Percentiles rank a stretch among this genome's conserved stretches.
Conservation (phyloP, 1,284 basidiomycete species). For the Tilletia indica region DNA sequence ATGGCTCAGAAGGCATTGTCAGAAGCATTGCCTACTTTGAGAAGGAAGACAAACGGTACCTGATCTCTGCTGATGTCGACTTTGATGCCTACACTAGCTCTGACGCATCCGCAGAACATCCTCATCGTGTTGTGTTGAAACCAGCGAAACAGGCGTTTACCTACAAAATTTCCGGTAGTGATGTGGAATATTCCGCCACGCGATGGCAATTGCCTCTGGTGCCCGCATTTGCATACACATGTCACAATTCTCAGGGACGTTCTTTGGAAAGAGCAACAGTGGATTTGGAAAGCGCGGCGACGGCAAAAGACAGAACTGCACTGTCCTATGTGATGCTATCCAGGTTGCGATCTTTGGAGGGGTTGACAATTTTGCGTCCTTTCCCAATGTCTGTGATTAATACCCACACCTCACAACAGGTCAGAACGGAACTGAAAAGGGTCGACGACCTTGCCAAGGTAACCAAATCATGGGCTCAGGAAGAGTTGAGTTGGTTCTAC, state of each 20-base stretch:
- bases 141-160: background rate
- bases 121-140: background rate
- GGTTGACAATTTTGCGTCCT: background rate
- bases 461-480: background rate
- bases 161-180: background rate
- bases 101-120: background rate
- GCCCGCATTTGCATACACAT: background rate
- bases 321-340: background rate
- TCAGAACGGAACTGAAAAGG: background rate
- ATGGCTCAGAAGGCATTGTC: background rate
- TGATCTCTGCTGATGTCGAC: background rate
- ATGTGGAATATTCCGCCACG: background rate
- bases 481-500: background rate
- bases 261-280: background rate
- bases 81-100: background rate
- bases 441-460: background rate
- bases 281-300: background rate
- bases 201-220: background rate
- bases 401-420: background rate
- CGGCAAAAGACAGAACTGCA: background rate
- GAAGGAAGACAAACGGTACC: background rate
- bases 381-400: background rate
- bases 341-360: background rate
- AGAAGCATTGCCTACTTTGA: background rate
- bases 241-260: slow-evolving; percentile 5